These are phyloP conservation scores for Mycothermus thermophilus DNA, from an alignment of 495 filamentous ascomycete species.

Conservation along the genomic window DNA sequence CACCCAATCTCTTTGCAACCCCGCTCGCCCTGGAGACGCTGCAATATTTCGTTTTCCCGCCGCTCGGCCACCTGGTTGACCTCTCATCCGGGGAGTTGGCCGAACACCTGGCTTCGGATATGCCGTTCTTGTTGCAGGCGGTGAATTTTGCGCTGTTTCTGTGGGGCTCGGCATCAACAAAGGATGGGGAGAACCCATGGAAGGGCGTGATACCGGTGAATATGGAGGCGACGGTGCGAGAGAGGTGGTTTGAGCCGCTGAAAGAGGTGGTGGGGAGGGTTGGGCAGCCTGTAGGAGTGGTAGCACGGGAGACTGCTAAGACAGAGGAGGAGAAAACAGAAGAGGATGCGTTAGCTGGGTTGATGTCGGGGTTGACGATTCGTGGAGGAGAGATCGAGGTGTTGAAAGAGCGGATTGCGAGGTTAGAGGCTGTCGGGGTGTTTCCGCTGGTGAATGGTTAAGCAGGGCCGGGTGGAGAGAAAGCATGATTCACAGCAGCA, in stretches of 20 bases:
- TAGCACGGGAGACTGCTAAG: no score
- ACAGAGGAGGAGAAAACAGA: slow-evolving; percentile 14
- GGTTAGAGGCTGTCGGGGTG: slow-evolving; percentile 9
- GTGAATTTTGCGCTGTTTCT: slow-evolving; percentile 38
- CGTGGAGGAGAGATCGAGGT: slow-evolving; percentile 22
- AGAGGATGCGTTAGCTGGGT: slow-evolving; percentile 5
- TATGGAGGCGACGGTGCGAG: slow-evolving; percentile 34
- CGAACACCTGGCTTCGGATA: slow-evolving; percentile 25
- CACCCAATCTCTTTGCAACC: slow-evolving; percentile 43
- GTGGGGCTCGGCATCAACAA: slow-evolving; percentile 17
- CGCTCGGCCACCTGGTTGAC: slow-evolving; percentile 18
- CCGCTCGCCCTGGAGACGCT: slow-evolving; percentile 34
- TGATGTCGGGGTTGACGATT: slow-evolving; percentile 5
- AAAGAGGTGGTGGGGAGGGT: slow-evolving; percentile 29
- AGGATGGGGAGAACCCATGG: slow-evolving; percentile 17
- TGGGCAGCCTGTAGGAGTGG: no score
- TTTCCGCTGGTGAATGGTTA: slow-evolving; percentile 7
- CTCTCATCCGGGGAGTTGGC: slow-evolving; percentile 12
- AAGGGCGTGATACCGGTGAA: slow-evolving; percentile 24
- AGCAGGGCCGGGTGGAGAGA: background rate
- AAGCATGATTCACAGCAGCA: no score
- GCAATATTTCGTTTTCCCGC: slow-evolving; percentile 33
- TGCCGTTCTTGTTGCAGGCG: slow-evolving; percentile 32
- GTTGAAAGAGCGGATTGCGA: slow-evolving; percentile 23
- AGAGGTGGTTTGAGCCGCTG: slow-evolving; percentile 40